Base-by-base conservation (phyloP, 805 yeast genomes). In the Ogataea glucozyma region DNA sequence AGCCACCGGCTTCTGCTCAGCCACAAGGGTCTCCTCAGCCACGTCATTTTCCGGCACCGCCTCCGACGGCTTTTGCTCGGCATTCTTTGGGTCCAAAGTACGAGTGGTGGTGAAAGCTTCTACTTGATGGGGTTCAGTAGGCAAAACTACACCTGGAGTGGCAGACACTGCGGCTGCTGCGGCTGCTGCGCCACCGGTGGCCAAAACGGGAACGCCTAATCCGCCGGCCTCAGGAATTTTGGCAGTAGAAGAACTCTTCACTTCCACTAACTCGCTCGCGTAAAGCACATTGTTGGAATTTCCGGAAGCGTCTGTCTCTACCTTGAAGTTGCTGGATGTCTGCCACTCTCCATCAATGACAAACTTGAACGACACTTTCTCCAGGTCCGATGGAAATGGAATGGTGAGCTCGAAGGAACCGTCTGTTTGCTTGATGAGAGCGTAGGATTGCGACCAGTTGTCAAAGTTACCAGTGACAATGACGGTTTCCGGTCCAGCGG, bases 61-160 rank as follows among this genome's bases (percentile, higher is more conserved):
- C n/a, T 6, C 26, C 7, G 27, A 17, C 12, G 26, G 16, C 19
- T 5, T 19, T 21, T 21, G 26, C 27, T 32, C 27, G 6, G 14
- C 27, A 18, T 27, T 34, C 61, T 75, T 67, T 16, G 82, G 76
- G 54, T 79, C 77, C 31, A 76, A 83, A 39, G 73, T 70, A 46
- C 75, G 67, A 19, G 79, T 71, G 49, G 78, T 74, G 33, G 64
- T 63, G 58, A 88, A 83, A 36, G 79, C 95, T 44, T 76, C 68
- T 54, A 85, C 75, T 13, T 78, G 71, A 30, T 72, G 73, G 21
- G 85, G 72, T 55, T 83, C 73, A 30, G 67, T 57, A 36, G 89
- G 90, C 49, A 83, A 60, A 31, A 68, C 73, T 43, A 83, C 73
- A 31, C 95, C 95, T 24, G 91, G 87, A 54, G 34, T 36, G 12